Evolutionary conservation across 2,329 filamentous ascomycete genomes (phyloP).

Genomic region (Mycogone perniciosa): DNA sequence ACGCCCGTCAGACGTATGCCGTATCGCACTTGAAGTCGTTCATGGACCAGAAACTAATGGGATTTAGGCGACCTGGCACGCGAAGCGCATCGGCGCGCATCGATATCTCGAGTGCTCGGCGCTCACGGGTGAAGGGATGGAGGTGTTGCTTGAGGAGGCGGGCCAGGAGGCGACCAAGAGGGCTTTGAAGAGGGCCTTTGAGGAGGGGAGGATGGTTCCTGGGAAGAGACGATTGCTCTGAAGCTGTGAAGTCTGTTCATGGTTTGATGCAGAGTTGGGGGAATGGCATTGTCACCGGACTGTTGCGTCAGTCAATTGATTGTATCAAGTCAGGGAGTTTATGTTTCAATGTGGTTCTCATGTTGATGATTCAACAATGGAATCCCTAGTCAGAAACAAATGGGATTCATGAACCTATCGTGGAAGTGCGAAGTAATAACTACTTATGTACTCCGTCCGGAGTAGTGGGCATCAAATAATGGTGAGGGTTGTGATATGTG

Average conservation of each 20-base stretch:
- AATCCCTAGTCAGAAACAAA: too few species aligned
- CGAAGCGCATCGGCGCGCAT: slow-evolving; percentile 23
- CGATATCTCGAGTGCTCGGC: slow-evolving; percentile 32
- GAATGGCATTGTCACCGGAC: background rate
- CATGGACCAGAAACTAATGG: background rate
- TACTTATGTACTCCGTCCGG: too few species aligned
- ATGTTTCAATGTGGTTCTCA: too few species aligned
- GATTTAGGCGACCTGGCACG: slow-evolving; percentile 27
- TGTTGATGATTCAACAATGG: too few species aligned
- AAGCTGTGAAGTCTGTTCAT: background rate
- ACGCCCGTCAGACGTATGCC: slow-evolving; percentile 23
- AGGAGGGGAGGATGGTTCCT: slow-evolving; percentile 5
- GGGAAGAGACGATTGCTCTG: slow-evolving; percentile 19
- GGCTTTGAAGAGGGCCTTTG: slow-evolving; percentile 12
- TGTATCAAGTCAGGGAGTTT: too few species aligned
- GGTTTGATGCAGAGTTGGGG: background rate
- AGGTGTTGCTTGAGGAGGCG: slow-evolving; percentile 23
- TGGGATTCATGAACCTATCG: too few species aligned
- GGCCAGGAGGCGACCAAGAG: slow-evolving; percentile 20
- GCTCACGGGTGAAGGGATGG: slow-evolving; percentile 29
- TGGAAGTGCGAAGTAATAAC: too few species aligned
- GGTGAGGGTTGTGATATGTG: too few species aligned
- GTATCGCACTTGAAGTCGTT: background rate
- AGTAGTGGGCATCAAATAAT: too few species aligned
- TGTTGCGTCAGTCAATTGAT: background rate